These are phyloP conservation scores for Trifolium subterraneum DNA, from an alignment of 306 rosid genomes.

Conservation along the genomic window DNA sequence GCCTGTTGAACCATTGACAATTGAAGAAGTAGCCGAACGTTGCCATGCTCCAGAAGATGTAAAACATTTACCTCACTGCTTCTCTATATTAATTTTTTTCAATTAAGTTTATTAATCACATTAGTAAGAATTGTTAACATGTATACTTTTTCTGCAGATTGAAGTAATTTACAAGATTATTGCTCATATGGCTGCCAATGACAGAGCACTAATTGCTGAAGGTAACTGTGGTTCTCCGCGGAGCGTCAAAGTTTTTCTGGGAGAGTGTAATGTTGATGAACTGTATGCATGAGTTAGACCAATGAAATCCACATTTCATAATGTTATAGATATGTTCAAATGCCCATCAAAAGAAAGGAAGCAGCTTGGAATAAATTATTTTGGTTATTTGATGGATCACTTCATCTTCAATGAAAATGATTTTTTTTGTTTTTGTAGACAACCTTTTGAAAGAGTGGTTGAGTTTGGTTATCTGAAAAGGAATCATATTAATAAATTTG, in stretches of 20 bases:
- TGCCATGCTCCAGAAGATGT: conserved; percentile 80
- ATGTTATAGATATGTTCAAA: conserved; percentile 36
- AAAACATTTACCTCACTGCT: conserved; percentile 13
- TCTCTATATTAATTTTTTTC: conserved; percentile 10
- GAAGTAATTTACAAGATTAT: conserved; percentile 85
- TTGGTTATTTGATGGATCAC: conserved; percentile 35
- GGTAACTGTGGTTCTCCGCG: conserved; percentile 86
- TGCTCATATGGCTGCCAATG: conserved; percentile 90
- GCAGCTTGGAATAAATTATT: conserved; percentile 40
- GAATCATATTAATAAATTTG: conserved; percentile 14
- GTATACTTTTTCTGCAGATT: conserved; percentile 51
- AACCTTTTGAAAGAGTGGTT: conserved; percentile 27
- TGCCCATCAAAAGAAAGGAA: conserved; percentile 39
- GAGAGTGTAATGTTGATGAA: conserved; percentile 78
- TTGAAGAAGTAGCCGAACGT: conserved; percentile 51
- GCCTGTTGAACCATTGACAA: conserved; percentile 50
- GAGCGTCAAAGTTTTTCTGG: conserved; percentile 79
- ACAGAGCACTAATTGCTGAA: conserved; percentile 89
- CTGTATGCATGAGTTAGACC: conserved; percentile 51
- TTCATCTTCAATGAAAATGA: conserved; percentile 30
- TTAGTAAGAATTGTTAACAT: conserved; percentile 1
- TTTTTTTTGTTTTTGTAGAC: conserved; percentile 10
- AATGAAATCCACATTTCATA: conserved; percentile 26
- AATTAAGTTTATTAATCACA: conserved; percentile 8
- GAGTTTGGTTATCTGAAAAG: conserved; percentile 29